phyloP scores from a whole-genome alignment of 225 moss, liverwort and hornwort genomes.

The Pseudisothecium myosuroides region DNA sequence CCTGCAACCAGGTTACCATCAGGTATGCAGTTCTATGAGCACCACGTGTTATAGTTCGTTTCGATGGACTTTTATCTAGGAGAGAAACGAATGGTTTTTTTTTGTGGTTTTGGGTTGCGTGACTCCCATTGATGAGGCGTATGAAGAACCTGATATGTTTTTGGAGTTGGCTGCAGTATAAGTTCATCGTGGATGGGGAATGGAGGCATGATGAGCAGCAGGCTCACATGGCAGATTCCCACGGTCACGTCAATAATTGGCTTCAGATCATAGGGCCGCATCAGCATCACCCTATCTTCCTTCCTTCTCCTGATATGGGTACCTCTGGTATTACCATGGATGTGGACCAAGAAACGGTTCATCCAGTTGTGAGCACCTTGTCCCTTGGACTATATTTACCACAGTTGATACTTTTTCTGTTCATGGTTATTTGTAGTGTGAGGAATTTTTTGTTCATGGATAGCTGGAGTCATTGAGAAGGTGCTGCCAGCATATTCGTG shows the following conservation, averaged over 20 bases:
- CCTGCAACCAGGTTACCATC: slow-evolving; percentile 90
- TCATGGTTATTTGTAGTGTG: background rate
- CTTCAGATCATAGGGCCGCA: slow-evolving; percentile 56
- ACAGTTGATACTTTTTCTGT: background rate
- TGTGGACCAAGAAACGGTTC: slow-evolving; percentile 73
- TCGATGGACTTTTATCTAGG: background rate
- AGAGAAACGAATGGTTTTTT: background rate
- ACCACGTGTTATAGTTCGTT: background rate
- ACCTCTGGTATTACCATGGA: slow-evolving; percentile 77
- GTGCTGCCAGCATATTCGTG: background rate
- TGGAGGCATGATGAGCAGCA: slow-evolving; percentile 96
- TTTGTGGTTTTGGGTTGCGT: background rate
- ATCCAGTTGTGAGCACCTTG: slow-evolving; percentile 46
- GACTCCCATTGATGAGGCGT: background rate
- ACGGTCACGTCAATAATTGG: slow-evolving; percentile 94
- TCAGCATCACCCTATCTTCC: slow-evolving; percentile 33
- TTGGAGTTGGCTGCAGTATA: slow-evolving; percentile 60
- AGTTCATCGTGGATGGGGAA: slow-evolving; percentile 93
- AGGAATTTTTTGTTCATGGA: background rate
- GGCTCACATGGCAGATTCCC: slow-evolving; percentile 67
- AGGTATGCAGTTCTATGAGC: slow-evolving; percentile 32
- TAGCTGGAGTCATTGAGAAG: background rate
- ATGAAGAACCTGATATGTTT: background rate
- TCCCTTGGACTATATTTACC: background rate
- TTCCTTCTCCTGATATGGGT: slow-evolving; percentile 35